phyloP scores from a whole-genome alignment of 73 alveolate genomes.

The Stentor coeruleus region DNA sequence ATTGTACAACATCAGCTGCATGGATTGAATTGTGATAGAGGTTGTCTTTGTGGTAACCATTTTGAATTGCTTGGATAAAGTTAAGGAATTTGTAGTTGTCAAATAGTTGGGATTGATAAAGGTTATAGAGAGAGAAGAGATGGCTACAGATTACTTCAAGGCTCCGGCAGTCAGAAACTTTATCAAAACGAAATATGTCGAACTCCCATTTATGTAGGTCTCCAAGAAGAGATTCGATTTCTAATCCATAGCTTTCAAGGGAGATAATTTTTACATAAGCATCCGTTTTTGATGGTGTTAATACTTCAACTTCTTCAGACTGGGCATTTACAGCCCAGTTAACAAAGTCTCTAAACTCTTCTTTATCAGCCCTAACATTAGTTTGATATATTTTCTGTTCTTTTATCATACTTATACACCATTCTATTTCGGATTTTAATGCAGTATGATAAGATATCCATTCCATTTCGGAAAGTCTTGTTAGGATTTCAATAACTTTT shows the following conservation, averaged over 20 bases:
- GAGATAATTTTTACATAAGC: neutral
- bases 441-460: neutral
- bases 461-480: neutral
- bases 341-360: neutral
- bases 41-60: slow-evolving; percentile 25
- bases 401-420: neutral
- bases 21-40: slow-evolving; percentile 54
- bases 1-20: slow-evolving; percentile 66
- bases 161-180: neutral
- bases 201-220: neutral
- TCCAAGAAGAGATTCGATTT: neutral
- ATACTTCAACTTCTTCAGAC: neutral
- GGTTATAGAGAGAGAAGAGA: neutral
- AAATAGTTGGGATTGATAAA: neutral
- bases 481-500: neutral
- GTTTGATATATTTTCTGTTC: neutral
- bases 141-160: neutral
- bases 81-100: neutral
- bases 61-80: neutral
- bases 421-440: neutral
- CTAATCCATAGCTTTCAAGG: neutral
- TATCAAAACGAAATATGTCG: neutral
- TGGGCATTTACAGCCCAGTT: neutral
- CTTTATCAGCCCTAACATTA: neutral
- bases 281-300: neutral